Evolutionary conservation across 805 yeast species (phyloP), one percentile per base, ranked within the genome.

Genomic region (Hanseniaspora osmophila): DNA sequence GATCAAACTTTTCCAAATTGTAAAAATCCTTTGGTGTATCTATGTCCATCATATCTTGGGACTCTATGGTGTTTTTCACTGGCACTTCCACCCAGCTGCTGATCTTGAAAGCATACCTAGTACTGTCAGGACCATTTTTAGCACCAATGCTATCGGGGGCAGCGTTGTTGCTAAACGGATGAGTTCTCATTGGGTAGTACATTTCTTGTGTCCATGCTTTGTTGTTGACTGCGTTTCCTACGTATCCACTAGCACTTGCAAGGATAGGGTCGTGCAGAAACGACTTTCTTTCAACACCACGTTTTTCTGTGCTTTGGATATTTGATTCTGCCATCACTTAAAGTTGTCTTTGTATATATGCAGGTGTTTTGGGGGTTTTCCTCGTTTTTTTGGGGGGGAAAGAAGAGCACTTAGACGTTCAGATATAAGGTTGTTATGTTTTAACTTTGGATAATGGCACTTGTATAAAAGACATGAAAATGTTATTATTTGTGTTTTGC

Each of bases 1-100:
- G 49, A 52, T 60, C 55, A 57, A 67, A 62, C 48, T 54, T 46
- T n/a, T 60, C 57, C 41, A 78, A 60, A 46, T 73, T 71, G 17
- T 77, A 55, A 10, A 64, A 54, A 52, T 77, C 81, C 19, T 56
- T 60, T 38, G 41, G 41, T 11, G 10, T 66, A 17, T 62, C 68
- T 12, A 67, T 65, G 44, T 66, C 71, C 27, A 52, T 54, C 1
- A 54, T 43, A 13, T 43, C 27, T 33, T 40, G 16, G 17, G 30
- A 9, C 40, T 40, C 29, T 45, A 42, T 37, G 37, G 44, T 32
- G 35, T 42, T 18, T 41, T 15, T 13, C 46, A 35, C 33, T 49
- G 42, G 12, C 48, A 43, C 37, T 22, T 49, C 48, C 6, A 48
- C 30, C 64, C 64, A 60, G 17, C 51, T 49, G 42, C 54, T 56